A percentile compares a stretch with the other conserved stretches of the same genome.
Conservation (phyloP, 768 basidiomycete species). For the Lactarius indigo region DNA sequence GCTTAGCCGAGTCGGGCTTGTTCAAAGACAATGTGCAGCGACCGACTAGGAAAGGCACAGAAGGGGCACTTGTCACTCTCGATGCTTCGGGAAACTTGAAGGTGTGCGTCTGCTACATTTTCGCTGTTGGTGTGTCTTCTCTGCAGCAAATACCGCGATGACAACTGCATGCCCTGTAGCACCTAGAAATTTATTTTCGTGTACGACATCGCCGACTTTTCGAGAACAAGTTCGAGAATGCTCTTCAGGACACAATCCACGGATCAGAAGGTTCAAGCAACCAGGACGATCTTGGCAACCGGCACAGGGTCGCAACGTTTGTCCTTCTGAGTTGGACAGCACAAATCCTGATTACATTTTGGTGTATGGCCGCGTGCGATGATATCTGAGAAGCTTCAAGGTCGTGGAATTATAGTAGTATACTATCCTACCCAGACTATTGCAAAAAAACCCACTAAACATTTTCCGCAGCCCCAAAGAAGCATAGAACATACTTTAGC, state of each 20-base stretch:
- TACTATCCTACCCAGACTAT: background rate
- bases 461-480: background rate
- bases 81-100: conserved; percentile 4
- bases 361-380: conserved; percentile 13
- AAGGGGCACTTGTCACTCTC: conserved; percentile 21
- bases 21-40: conserved; percentile 18
- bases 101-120: conserved; percentile 5
- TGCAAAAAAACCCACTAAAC: background rate
- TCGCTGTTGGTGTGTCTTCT: background rate
- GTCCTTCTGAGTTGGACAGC: conserved; percentile 79
- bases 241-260: conserved; percentile 60
- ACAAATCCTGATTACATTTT: conserved; percentile 70
- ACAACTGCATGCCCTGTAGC: background rate
- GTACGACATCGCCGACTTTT: conserved; percentile 62
- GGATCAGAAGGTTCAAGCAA: conserved; percentile 72
- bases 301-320: conserved; percentile 58
- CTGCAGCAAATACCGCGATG: background rate
- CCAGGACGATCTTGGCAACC: conserved; percentile 75
- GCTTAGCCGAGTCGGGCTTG: conserved; percentile 21
- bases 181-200: background rate
- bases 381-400: background rate
- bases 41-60: conserved; percentile 12
- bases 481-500: background rate
- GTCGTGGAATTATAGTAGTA: background rate
- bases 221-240: conserved; percentile 71